Conservation (phyloP, 257 asterid species). For the Nicotiana tabacum region DNA sequence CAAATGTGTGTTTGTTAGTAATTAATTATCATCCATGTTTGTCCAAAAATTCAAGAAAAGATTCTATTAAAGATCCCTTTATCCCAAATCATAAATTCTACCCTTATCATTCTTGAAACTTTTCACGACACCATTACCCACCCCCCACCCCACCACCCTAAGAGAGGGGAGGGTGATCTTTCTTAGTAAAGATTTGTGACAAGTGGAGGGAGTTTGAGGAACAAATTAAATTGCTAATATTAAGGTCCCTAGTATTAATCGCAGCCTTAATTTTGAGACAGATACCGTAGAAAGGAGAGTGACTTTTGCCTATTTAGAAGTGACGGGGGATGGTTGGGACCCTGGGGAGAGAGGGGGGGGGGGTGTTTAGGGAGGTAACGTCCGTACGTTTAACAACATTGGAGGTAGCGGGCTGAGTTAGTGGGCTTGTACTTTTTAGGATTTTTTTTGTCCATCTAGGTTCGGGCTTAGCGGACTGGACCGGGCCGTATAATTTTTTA, state of each 20-base stretch:
- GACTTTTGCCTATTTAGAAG: neutral
- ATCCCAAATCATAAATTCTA: neutral
- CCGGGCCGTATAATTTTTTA: no score
- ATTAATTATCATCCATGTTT: neutral
- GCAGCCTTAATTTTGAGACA: neutral
- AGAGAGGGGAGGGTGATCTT: neutral
- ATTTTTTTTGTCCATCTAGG: no score
- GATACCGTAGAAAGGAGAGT: neutral
- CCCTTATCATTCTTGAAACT: neutral
- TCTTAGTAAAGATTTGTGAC: neutral
- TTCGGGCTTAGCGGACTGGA: no score
- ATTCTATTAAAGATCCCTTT: neutral
- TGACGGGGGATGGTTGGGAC: neutral
- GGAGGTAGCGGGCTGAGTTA: no score
- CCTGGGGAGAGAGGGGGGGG: no score
- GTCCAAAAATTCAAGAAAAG: neutral
- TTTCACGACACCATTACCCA: neutral
- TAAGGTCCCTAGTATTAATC: neutral
- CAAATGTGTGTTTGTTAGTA: no score
- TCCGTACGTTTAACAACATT: no score
- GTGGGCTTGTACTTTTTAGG: no score
- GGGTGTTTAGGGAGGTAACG: neutral
- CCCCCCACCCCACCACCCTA: neutral
- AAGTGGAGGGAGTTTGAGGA: constrained; percentile 11
- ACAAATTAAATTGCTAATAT: neutral